These are phyloP conservation scores for Fusarium sp. DNA, from an alignment of 2,329 filamentous ascomycete species.

Conservation along the genomic window DNA sequence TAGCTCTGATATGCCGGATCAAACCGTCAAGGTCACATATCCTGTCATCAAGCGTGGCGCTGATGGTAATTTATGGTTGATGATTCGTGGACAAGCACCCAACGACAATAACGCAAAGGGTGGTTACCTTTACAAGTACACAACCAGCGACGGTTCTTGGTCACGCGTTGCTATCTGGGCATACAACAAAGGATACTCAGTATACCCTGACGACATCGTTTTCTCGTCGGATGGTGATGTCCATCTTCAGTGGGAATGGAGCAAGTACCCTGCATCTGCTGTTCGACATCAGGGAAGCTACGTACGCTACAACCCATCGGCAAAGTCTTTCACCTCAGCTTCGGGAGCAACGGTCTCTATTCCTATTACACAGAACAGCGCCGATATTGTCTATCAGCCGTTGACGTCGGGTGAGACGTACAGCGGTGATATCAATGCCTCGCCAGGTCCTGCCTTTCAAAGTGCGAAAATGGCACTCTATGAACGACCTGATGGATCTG, in stretches of 20 bases:
- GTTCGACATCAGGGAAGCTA: constrained; percentile 44
- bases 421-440: constrained; percentile 16
- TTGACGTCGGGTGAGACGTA: constrained; percentile 40
- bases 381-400: constrained; percentile 23
- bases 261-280: constrained; percentile 43
- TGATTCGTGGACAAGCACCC: constrained; percentile 17
- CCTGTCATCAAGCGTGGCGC: constrained; percentile 26
- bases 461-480: constrained; percentile 21
- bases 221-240: constrained; percentile 45
- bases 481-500: background rate
- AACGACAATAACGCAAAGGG: constrained; percentile 13
- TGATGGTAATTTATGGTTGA: constrained; percentile 14
- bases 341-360: constrained; percentile 6
- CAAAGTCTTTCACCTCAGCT: constrained; percentile 29
- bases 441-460: constrained; percentile 8
- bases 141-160: constrained; percentile 1
- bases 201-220: constrained; percentile 44
- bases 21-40: constrained; percentile 23
- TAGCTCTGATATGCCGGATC: constrained; percentile 40
- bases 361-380: constrained; percentile 20
- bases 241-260: constrained; percentile 46
- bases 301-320: constrained; percentile 40
- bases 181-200: constrained; percentile 40
- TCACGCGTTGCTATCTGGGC: constrained; percentile 22
- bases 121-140: constrained; percentile 29